phyloP scores from a whole-genome alignment of 495 filamentous ascomycete genomes.

The Podospora australis region DNA sequence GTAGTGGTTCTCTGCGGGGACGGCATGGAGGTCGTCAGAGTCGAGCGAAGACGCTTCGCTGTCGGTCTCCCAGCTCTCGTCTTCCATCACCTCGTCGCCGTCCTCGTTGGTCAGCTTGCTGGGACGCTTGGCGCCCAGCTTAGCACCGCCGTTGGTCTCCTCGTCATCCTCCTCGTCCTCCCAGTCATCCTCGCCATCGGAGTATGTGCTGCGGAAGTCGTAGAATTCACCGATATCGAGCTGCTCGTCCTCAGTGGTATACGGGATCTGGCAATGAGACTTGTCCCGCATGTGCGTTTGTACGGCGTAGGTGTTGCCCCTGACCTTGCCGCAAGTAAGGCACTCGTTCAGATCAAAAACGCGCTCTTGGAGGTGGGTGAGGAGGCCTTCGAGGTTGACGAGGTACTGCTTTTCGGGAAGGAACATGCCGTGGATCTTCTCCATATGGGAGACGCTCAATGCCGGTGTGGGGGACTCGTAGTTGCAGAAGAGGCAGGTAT shows the following conservation, averaged over 20 bases:
- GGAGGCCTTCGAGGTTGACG: slow-evolving; percentile 70
- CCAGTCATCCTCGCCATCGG: slow-evolving; percentile 58
- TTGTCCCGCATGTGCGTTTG: slow-evolving; percentile 97
- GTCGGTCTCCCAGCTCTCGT: slow-evolving; percentile 78
- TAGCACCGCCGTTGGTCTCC: slow-evolving; percentile 42
- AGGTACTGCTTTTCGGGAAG: slow-evolving; percentile 83
- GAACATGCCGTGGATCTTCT: slow-evolving; percentile 89
- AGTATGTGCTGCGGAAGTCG: slow-evolving; percentile 93
- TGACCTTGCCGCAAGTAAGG: slow-evolving; percentile 72
- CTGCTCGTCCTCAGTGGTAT: slow-evolving; percentile 82
- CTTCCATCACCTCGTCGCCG: slow-evolving; percentile 32
- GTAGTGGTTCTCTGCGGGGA: slow-evolving; percentile 59
- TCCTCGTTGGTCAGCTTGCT: slow-evolving; percentile 44
- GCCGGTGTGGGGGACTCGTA: slow-evolving; percentile 63
- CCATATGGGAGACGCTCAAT: slow-evolving; percentile 82
- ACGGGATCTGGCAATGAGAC: slow-evolving; percentile 93
- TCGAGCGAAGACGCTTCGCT: slow-evolving; percentile 76
- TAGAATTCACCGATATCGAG: slow-evolving; percentile 97
- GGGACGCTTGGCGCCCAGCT: slow-evolving; percentile 54
- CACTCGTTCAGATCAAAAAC: slow-evolving; percentile 68
- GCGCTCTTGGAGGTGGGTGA: slow-evolving; percentile 66
- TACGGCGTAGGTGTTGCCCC: slow-evolving; percentile 64
- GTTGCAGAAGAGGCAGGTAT: slow-evolving; percentile 87
- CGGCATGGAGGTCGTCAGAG: slow-evolving; percentile 63
- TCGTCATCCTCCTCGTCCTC: slow-evolving; percentile 62